Base-by-base conservation (phyloP, 2,329 filamentous ascomycete genomes). In the Ceratocystis eucalypticola region DNA sequence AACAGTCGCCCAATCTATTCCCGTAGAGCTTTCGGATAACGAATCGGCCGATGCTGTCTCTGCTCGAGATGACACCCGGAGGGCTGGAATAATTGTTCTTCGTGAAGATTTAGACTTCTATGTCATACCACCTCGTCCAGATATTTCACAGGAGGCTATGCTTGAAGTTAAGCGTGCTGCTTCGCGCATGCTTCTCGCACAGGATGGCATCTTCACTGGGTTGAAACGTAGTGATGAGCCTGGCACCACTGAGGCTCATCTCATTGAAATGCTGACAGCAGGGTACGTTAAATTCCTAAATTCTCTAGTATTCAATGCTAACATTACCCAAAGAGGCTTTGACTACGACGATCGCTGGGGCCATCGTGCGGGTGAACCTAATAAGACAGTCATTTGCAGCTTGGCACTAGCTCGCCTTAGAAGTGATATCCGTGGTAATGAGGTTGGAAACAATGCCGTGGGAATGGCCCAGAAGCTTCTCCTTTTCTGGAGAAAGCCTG, bases 211-310 rank as follows among this genome's bases (percentile, higher is more conserved):
- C 71, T 99, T 99, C 75, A 96, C 92, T 2, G 94, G 94, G 0
- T 79, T 99, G 61, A 88, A 94, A 76, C 91, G 93, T 74, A 97
- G 93, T 72, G 92, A 99, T 71, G 94, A 99, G 77, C 87, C 89
- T 20, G 94, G 94, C 22, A 96, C 93, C 20, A 99, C 94, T 0
- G 94, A 99, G 77, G 94, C 96, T 71, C 94, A 99, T 79, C 81
- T 99, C 48, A 99, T 99, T 72, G 94, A 99, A 79, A 99, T 99
- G 94, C 78, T 99, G 76, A 99, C 94, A 65, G 94, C 94, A 74
- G 94, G 93, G 93, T 97, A 81, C 77, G 88, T 79, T 33, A 59
- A 55, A 37, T 25, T 46, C 28, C 65, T 5, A 12, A 22, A 30
- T 6, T 64, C 30, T 44, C 28, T 64, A 25, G 61, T 30, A 4